A percentile compares a stretch with the other conserved stretches of the same genome.
phyloP scores from a whole-genome alignment of 148 eudicot species.

The Fallopia convolvulus region DNA sequence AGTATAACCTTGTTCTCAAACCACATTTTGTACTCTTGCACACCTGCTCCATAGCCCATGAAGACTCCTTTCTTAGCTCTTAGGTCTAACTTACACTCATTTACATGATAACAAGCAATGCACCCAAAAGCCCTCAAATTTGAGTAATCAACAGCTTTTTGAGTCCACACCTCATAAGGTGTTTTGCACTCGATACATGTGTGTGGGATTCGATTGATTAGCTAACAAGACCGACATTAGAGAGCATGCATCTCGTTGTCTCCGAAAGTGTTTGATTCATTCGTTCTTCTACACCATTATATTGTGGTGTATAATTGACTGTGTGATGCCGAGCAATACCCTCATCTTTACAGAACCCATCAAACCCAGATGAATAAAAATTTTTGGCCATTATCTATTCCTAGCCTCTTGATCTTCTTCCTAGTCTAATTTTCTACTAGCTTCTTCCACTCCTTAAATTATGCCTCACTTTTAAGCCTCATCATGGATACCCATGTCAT shows the following conservation, averaged over 20 bases:
- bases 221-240: background rate
- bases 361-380: background rate
- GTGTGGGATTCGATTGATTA: background rate
- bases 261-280: too few relatives aligned
- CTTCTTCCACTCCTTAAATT: background rate
- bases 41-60: too few relatives aligned
- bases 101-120: conserved; percentile 6
- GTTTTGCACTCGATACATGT: background rate
- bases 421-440: conserved; percentile 3
- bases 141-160: conserved; percentile 8
- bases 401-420: background rate
- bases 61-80: too few relatives aligned
- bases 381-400: conserved; percentile 1
- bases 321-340: background rate
- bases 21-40: too few relatives aligned
- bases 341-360: background rate
- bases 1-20: too few relatives aligned
- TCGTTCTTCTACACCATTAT: too few relatives aligned
- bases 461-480: background rate
- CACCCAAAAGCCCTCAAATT: conserved; percentile 2
- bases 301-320: too few relatives aligned
- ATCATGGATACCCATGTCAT: conserved; percentile 10
- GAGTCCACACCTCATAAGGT: conserved; percentile 13
- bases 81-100: conserved; percentile 8
- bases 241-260: too few relatives aligned